phyloP scores from a whole-genome alignment of 192 early-diverging fungal species.

The Coemansia sp. region DNA sequence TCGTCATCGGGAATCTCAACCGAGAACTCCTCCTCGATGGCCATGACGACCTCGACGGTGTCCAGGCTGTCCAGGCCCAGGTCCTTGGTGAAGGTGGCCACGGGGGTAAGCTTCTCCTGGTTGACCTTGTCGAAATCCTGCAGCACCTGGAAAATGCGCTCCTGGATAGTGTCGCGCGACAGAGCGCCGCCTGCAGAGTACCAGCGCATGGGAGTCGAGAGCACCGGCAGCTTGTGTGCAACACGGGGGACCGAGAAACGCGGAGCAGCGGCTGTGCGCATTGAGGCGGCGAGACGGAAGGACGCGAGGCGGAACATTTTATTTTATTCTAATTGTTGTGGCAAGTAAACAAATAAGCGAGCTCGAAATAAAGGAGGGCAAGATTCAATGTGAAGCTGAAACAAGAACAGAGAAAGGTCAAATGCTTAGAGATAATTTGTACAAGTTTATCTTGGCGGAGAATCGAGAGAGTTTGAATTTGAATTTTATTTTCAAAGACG shows the following conservation, averaged over 20 bases:
- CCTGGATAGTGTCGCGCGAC: constrained; percentile 69
- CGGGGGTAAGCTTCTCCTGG: constrained; percentile 76
- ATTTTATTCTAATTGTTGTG: too few relatives aligned
- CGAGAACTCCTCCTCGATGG: constrained; percentile 99
- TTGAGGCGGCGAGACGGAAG: constrained; percentile 16
- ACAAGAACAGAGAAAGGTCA: background rate
- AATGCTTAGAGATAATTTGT: too few relatives aligned
- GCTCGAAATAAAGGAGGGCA: too few relatives aligned
- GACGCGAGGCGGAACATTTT: constrained; percentile 42
- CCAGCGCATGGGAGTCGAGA: constrained; percentile 58
- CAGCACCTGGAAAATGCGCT: constrained; percentile 83
- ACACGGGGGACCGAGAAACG: background rate
- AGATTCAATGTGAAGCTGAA: background rate
- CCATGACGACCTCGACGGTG: constrained; percentile 98
- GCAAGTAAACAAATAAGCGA: too few relatives aligned
- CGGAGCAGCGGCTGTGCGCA: constrained; percentile 6
- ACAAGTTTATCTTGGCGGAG: background rate
- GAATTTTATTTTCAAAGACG: background rate
- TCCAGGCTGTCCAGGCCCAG: constrained; percentile 95
- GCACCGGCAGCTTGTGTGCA: too few relatives aligned
- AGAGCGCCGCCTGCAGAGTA: constrained; percentile 75
- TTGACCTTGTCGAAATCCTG: constrained; percentile 98
- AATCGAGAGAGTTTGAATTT: background rate
- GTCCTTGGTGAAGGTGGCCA: constrained; percentile 88
- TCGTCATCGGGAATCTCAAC: constrained; percentile 97